Percentiles rank a stretch among this genome's conserved stretches.
Evolutionary conservation across 225 moss, liverwort and hornwort genomes (phyloP).

Genomic region (Climacium dendroides): DNA sequence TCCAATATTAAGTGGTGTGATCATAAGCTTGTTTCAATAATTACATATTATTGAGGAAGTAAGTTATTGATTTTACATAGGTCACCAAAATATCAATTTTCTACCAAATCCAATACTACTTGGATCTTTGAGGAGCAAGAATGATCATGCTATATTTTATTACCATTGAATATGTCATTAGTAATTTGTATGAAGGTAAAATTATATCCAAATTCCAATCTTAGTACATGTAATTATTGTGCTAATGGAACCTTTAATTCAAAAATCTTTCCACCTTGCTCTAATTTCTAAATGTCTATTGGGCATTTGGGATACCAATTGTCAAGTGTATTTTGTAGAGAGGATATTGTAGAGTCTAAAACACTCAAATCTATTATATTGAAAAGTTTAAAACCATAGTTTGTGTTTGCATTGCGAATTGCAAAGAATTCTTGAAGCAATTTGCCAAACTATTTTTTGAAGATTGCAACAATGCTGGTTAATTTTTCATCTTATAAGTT

Average conservation of each 20-base stretch:
- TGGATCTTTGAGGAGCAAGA: neutral
- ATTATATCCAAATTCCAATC: too few relatives aligned
- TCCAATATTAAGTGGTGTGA: neutral
- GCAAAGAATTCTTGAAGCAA: neutral
- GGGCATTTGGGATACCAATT: neutral
- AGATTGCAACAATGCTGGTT: neutral
- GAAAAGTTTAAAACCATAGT: too few relatives aligned
- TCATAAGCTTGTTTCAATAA: neutral
- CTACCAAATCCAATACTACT: neutral
- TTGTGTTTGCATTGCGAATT: neutral
- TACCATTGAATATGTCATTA: neutral
- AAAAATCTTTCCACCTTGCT: neutral
- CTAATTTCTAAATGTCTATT: too few relatives aligned
- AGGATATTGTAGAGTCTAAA: too few relatives aligned
- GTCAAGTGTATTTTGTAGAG: fast-evolving
- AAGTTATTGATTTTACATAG: neutral
- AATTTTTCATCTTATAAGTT: neutral
- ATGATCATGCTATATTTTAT: neutral
- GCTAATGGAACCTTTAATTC: neutral
- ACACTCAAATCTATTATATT: neutral
- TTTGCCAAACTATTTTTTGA: neutral
- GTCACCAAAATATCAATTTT: neutral
- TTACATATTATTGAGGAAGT: neutral
- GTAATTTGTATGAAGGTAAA: neutral
- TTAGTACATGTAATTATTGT: neutral